Evolutionary conservation across 495 filamentous ascomycete species (phyloP).

Genomic region (Diplogelasinospora grovesii): DNA sequence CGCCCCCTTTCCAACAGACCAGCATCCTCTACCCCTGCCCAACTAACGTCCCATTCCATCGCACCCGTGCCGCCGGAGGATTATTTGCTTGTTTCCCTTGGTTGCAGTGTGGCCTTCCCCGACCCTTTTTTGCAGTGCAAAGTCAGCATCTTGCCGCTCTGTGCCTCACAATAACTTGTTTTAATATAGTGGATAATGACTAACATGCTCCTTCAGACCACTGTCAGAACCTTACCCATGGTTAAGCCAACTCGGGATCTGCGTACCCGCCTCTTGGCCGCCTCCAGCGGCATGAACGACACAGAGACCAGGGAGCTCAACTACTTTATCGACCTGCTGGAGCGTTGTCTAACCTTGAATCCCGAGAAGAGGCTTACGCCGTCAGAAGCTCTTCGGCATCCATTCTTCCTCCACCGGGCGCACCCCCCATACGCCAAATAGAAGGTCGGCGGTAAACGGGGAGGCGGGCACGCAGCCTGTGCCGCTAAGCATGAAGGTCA

Average conservation of each 20-base stretch:
- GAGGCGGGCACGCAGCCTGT: too few species aligned
- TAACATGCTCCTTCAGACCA: conserved; percentile 41
- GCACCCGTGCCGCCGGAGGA: too few species aligned
- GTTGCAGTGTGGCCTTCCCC: too few species aligned
- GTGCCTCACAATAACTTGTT: not conserved
- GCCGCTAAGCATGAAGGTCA: too few species aligned
- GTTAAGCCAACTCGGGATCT: conserved; percentile 79
- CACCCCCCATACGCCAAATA: conserved; percentile 5
- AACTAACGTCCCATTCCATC: too few species aligned
- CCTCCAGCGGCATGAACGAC: conserved; percentile 66
- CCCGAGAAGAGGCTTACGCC: conserved; percentile 90
- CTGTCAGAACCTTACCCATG: conserved; percentile 61
- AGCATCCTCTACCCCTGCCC: not conserved
- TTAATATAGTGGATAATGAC: conserved; percentile 7
- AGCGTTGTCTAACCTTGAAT: conserved; percentile 80
- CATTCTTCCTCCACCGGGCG: conserved; percentile 50
- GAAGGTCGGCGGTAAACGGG: not conserved
- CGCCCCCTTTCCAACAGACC: not conserved
- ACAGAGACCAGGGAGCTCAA: conserved; percentile 70
- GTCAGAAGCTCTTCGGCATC: conserved; percentile 78
- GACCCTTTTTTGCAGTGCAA: too few species aligned
- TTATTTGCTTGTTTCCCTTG: not conserved
- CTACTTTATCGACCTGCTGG: conserved; percentile 77
- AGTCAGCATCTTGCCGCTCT: too few species aligned
- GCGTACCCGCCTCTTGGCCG: conserved; percentile 64